Evolutionary conservation across 2,329 filamentous ascomycete genomes (phyloP).

Genomic region (Colletotrichum viniferum): DNA sequence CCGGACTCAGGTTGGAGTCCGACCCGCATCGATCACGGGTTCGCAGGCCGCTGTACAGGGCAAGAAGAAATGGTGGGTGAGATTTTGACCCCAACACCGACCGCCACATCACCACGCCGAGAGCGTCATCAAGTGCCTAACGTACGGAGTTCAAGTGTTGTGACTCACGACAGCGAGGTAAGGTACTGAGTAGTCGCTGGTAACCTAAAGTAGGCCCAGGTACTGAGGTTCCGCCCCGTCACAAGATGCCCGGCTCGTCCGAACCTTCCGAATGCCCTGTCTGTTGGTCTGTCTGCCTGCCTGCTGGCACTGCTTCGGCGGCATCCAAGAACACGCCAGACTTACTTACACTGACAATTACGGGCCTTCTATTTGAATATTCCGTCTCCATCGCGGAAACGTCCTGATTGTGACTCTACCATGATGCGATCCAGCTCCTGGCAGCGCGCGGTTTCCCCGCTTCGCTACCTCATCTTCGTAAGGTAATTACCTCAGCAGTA

Average conservation of each 20-base stretch:
- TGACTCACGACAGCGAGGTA: neutral
- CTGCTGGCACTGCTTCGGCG: neutral
- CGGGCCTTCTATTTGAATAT: neutral
- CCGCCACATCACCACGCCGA: neutral
- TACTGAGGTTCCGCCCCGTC: neutral
- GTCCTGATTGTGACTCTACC: neutral
- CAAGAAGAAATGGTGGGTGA: neutral
- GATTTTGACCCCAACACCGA: neutral
- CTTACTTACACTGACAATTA: neutral
- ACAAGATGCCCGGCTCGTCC: neutral
- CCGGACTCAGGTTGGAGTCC: conserved; percentile 6
- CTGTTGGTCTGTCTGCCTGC: neutral
- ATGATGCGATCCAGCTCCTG: neutral
- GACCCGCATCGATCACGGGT: conserved; percentile 5
- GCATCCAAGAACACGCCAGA: neutral
- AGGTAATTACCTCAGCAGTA: too few species aligned
- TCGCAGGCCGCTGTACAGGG: neutral
- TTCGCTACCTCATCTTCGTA: neutral
- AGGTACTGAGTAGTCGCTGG: neutral
- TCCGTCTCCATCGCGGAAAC: neutral
- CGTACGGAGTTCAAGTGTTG: neutral
- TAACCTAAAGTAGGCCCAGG: neutral
- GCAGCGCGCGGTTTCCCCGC: neutral
- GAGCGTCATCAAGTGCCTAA: neutral
- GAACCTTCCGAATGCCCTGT: conserved; percentile 2